These are phyloP conservation scores for Circinella umbellata DNA, from an alignment of 371 early-diverging fungal genomes.

Conservation along the genomic window DNA sequence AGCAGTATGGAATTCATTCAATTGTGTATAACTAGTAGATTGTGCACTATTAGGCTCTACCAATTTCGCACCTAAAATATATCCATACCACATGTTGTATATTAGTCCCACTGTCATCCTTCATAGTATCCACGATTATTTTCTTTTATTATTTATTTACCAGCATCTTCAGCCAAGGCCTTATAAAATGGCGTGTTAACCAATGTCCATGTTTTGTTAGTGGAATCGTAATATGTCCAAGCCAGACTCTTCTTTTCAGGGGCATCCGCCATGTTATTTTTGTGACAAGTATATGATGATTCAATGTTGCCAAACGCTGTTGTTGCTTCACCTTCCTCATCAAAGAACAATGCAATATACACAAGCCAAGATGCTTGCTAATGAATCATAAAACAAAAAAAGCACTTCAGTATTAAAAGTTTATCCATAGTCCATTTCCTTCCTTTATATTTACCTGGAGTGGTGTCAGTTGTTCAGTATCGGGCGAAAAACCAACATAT, in stretches of 20 bases:
- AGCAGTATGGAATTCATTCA: conserved; percentile 24
- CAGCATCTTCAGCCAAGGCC: conserved; percentile 21
- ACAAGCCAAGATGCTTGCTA: conserved; percentile 34
- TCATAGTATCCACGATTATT: neutral
- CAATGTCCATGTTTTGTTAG: conserved; percentile 21
- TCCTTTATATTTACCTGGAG: conserved; percentile 21
- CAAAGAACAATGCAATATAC: conserved; percentile 24
- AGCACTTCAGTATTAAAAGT: no score
- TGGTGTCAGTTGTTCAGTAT: conserved; percentile 19
- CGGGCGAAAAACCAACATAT: conserved; percentile 23
- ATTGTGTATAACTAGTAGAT: conserved; percentile 3
- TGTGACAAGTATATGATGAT: conserved; percentile 23
- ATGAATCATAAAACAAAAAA: neutral
- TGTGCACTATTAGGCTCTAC: conserved; percentile 22
- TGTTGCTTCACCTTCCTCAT: conserved; percentile 19
- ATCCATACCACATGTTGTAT: neutral
- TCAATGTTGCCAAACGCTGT: conserved; percentile 16
- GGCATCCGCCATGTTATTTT: conserved; percentile 16
- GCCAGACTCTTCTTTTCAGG: conserved; percentile 19
- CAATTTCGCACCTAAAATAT: conserved; percentile 10
- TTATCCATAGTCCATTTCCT: neutral
- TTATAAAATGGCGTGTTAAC: conserved; percentile 17
- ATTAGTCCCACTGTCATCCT: neutral
- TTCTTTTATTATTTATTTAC: conserved; percentile 12
- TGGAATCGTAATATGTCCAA: conserved; percentile 23